Evolutionary conservation across 768 basidiomycete species (phyloP).

Genomic region (Rhodotorula taiwanensis): DNA sequence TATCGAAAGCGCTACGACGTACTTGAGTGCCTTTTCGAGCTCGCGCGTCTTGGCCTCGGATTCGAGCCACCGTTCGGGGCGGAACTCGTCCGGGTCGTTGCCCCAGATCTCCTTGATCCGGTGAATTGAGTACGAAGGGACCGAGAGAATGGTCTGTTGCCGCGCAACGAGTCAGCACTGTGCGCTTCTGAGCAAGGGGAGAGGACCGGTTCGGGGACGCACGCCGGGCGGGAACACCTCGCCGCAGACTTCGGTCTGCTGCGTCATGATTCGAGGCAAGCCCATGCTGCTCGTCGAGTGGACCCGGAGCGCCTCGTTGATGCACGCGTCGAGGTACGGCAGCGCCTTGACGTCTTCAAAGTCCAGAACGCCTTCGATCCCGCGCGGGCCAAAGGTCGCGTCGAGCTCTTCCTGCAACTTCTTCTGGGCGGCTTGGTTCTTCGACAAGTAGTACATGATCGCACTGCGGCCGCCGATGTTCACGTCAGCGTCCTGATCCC

Average conservation of each 20-base stretch:
- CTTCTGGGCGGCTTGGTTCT: conserved; percentile 57
- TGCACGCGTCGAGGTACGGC: conserved; percentile 75
- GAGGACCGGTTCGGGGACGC: no score
- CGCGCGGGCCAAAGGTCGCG: conserved; percentile 47
- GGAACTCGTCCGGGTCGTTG: conserved; percentile 61
- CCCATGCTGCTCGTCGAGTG: conserved; percentile 80
- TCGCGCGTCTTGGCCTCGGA: conserved; percentile 58
- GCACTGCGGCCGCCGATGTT: conserved; percentile 46
- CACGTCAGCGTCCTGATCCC: not conserved
- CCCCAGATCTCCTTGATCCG: conserved; percentile 69
- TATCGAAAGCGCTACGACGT: no score
- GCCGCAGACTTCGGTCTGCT: conserved; percentile 52
- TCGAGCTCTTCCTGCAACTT: conserved; percentile 73
- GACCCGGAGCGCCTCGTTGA: conserved; percentile 75
- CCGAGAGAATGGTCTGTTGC: conserved; percentile 55
- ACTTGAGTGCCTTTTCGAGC: conserved; percentile 57
- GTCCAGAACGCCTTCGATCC: conserved; percentile 49
- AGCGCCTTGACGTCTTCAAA: conserved; percentile 54
- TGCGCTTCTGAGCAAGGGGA: no score
- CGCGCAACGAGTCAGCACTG: not conserved
- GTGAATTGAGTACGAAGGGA: conserved; percentile 78
- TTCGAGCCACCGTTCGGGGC: conserved; percentile 83
- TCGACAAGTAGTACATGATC: conserved; percentile 74
- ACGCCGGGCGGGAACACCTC: conserved; percentile 60
- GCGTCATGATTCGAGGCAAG: conserved; percentile 69